Percentiles rank a stretch among this genome's conserved stretches.
These are phyloP conservation scores for Trapa bicornis DNA, from an alignment of 345 rosid genomes.

Conservation along the genomic window DNA sequence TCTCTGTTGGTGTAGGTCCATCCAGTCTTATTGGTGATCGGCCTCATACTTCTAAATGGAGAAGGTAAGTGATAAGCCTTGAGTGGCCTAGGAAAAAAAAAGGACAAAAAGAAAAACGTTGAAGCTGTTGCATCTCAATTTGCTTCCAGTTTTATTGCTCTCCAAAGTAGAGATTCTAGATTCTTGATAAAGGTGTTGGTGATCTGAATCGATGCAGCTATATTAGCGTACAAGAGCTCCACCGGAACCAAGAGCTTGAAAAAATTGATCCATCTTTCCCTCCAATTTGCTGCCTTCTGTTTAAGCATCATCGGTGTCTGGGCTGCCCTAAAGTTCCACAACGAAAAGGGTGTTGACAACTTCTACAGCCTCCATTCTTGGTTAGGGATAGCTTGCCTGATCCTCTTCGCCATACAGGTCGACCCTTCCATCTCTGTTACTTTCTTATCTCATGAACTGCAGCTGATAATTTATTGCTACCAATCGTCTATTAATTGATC, in stretches of 20 bases:
- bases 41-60: slow-evolving; percentile 35
- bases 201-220: slow-evolving; percentile 34
- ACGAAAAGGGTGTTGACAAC: slow-evolving; percentile 81
- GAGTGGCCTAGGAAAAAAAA: too few species aligned
- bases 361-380: slow-evolving; percentile 98
- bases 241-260: slow-evolving; percentile 68
- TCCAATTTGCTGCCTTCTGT: slow-evolving; percentile 55
- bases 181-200: not conserved
- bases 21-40: slow-evolving; percentile 44
- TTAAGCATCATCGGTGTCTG: slow-evolving; percentile 69
- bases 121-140: not conserved
- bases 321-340: slow-evolving; percentile 90
- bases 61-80: slow-evolving; percentile 24
- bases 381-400: slow-evolving; percentile 78
- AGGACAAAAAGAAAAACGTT: not conserved
- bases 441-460: not conserved
- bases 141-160: not conserved
- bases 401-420: slow-evolving; percentile 80
- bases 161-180: not conserved
- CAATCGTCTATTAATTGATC: not conserved
- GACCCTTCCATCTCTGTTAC: not conserved
- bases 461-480: not conserved
- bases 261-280: slow-evolving; percentile 62
- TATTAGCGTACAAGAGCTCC: slow-evolving; percentile 79
- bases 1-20: slow-evolving; percentile 29